phyloP scores from a whole-genome alignment of 306 rosid species.

The Albizia julibrissin region DNA sequence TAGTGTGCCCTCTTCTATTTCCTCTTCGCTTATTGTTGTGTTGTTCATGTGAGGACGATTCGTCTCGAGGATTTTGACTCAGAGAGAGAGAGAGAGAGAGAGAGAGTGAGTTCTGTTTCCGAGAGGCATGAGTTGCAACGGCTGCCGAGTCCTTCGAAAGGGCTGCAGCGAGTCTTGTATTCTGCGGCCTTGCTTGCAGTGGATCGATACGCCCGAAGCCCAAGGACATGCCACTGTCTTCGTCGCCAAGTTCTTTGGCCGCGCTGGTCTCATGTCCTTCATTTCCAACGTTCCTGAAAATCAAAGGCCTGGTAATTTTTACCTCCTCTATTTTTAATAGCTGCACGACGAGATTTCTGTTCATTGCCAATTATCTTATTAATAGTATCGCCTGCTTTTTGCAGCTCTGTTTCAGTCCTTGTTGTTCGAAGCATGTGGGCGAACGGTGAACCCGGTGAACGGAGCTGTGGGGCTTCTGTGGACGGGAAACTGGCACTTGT shows the following conservation, averaged over 20 bases:
- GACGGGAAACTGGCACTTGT: constrained; percentile 92
- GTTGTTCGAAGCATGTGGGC: constrained; percentile 82
- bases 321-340: not conserved
- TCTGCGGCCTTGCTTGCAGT: constrained; percentile 84
- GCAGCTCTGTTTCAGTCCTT: constrained; percentile 85
- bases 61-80: not conserved
- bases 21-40: not conserved
- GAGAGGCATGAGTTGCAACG: constrained; percentile 88
- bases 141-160: constrained; percentile 95
- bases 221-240: constrained; percentile 97
- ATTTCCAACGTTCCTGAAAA: constrained; percentile 87
- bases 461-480: constrained; percentile 85
- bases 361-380: not conserved
- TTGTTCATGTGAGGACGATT: constrained; percentile 37
- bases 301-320: constrained; percentile 68
- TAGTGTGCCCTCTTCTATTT: not conserved
- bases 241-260: constrained; percentile 98
- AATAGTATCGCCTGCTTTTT: not conserved
- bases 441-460: constrained; percentile 84
- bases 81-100: too few species aligned
- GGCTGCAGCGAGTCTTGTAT: constrained; percentile 96
- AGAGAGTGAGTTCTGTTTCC: not conserved
- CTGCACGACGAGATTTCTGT: not conserved
- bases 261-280: constrained; percentile 98
- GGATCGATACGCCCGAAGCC: constrained; percentile 87